phyloP scores from a whole-genome alignment of 345 rosid genomes.

The Citrus hindsii region DNA sequence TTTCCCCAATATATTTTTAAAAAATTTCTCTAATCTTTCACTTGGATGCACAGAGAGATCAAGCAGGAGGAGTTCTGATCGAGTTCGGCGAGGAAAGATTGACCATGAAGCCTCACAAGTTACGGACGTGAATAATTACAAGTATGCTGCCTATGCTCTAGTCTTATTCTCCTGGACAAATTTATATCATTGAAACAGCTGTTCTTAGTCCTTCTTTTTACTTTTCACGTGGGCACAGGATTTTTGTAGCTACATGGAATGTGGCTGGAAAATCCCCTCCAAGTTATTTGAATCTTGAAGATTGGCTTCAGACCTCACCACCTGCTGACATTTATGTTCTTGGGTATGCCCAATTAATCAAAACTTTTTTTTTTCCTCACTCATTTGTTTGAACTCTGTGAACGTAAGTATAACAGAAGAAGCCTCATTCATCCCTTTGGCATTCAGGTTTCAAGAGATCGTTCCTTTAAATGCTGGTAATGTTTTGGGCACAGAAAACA shows the following conservation, averaged over 20 bases:
- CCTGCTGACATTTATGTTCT: slow-evolving; percentile 96
- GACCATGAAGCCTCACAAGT: slow-evolving; percentile 59
- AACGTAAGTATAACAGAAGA: neutral
- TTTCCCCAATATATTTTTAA: neutral
- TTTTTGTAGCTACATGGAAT: slow-evolving; percentile 97
- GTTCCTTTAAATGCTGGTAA: slow-evolving; percentile 98
- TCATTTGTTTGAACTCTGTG: neutral
- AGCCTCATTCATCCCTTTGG: slow-evolving; percentile 9
- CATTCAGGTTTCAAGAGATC: slow-evolving; percentile 87
- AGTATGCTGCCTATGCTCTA: slow-evolving; percentile 26
- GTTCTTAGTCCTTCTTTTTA: slow-evolving; percentile 5
- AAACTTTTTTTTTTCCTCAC: neutral
- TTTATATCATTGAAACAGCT: slow-evolving; percentile 6
- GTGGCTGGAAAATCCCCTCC: slow-evolving; percentile 99
- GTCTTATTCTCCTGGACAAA: neutral
- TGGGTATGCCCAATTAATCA: slow-evolving; percentile 47
- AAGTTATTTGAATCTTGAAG: slow-evolving; percentile 70
- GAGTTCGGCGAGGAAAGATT: slow-evolving; percentile 47
- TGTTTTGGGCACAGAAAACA: slow-evolving; percentile 91
- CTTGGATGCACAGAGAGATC: slow-evolving; percentile 43
- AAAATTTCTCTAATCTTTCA: slow-evolving; percentile 8
- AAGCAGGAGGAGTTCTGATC: slow-evolving; percentile 49
- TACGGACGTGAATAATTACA: slow-evolving; percentile 61
- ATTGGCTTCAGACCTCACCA: slow-evolving; percentile 94
- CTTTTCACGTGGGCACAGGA: slow-evolving; percentile 31